Evolutionary conservation across 2,329 filamentous ascomycete genomes (phyloP), one percentile per base, ranked within the genome.

Genomic region (Colletotrichum lindemuthianum): DNA sequence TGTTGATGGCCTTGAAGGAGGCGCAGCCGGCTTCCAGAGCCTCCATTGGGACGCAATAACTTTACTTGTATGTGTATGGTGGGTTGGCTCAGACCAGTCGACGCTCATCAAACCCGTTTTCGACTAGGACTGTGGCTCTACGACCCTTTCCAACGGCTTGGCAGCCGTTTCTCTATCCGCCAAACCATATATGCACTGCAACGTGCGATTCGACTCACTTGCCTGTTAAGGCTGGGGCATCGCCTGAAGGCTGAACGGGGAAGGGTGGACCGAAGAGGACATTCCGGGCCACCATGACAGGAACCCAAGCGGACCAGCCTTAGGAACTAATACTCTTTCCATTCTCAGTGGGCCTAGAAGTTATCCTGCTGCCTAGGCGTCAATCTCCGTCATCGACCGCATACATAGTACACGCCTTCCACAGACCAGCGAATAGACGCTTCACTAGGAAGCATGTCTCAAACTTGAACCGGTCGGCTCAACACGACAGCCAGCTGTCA

Each of bases 301-400:
- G 58, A 37, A 34, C 51, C 49, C 60, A 64, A 49, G 59, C 43
- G 24, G 37, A 64, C 44, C 11, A 65, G 53, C 48, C 43, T 59
- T 49, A 49, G 43, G 12, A 24, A 12, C 11, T 40, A 13, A 33
- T 11, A 43, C 12, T 24, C 32, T 13, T 24, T 24, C 33, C 54
- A 49, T 43, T 37, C 41, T 24, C 34, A 15, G 41, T 47, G 58
- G 51, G 58, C 45, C 24, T 47, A 48, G 13, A 13, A 44, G 41
- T 47, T 64, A 66, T 64, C 40, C 53, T 63, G 63, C 59, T 66
- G 63, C 63, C 63, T 66, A 24, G 49, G 53, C 24, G 40, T 11
- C 57, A 24, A 24, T 24, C 24, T 24, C 24, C 24, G 24, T 24
- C 33, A 47, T 61, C 40, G 41, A 15, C 47, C 51, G 24, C 24